Evolutionary conservation across 2,329 filamentous ascomycete genomes (phyloP).

Genomic region (Ophiosphaerella narmari): DNA sequence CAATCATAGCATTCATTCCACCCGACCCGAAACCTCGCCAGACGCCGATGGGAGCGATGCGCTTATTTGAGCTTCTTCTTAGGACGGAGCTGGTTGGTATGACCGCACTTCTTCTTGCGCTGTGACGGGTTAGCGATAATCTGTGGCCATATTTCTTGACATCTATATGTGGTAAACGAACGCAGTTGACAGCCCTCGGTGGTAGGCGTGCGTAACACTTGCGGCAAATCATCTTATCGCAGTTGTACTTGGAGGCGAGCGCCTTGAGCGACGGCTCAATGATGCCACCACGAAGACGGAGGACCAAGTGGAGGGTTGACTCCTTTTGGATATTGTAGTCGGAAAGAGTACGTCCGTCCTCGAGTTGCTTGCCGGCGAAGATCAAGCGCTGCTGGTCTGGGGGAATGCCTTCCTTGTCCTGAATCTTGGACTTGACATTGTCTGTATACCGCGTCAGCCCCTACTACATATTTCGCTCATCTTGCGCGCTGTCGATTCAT

Average conservation of each 20-base stretch:
- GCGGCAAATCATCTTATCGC: conserved; percentile 99
- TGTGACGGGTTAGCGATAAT: conserved; percentile 7
- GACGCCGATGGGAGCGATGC: conserved; percentile 44
- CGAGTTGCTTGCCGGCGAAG: conserved; percentile 98
- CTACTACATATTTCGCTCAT: background rate
- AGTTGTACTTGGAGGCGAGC: conserved; percentile 99
- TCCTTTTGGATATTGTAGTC: conserved; percentile 99
- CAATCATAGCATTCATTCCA: conserved; percentile 39
- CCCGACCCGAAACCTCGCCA: conserved; percentile 36
- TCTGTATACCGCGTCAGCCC: conserved; percentile 54
- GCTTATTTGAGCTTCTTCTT: conserved; percentile 99
- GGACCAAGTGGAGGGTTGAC: conserved; percentile 96
- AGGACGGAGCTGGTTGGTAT: conserved; percentile 99
- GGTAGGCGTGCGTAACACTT: conserved; percentile 99
- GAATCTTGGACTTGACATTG: conserved; percentile 99
- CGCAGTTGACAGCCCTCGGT: conserved; percentile 98
- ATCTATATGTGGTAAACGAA: conserved; percentile 14
- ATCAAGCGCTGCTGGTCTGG: conserved; percentile 98
- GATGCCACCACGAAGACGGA: conserved; percentile 98
- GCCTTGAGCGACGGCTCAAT: conserved; percentile 97
- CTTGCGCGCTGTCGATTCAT: background rate
- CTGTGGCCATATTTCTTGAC: too few relatives aligned
- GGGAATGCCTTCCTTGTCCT: conserved; percentile 99
- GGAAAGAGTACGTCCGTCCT: conserved; percentile 94
- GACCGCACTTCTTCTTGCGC: conserved; percentile 96